Evolutionary conservation across 306 rosid genomes (phyloP), one percentile per base, ranked within the genome.

Genomic region (Argentina anserina): DNA sequence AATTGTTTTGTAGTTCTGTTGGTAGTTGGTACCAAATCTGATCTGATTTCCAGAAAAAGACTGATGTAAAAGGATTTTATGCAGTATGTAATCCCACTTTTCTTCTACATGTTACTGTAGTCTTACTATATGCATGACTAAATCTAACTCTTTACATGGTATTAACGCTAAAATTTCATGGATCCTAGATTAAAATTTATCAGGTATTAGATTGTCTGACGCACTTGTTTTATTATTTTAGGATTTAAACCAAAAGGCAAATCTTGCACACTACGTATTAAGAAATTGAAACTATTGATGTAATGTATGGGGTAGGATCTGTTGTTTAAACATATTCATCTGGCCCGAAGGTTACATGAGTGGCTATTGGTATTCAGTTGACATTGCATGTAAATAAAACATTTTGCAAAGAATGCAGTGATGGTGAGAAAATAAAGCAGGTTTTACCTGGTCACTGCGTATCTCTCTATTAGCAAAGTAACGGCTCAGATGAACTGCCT

Each of bases 401-500:
- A 23, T 7, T 11, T 53, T 7, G 50, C 8, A 36, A 72, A 40
- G 42, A 3, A 41, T 17, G 36, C 29, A 45, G 10, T 18, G 17
- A 49, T 37, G 40, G 53, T 49, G 18, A 9, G 31, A 64, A 1
- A 11, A n/a, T 28, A 14, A 63, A 62, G 53, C 45, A 47, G 14
- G 55, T 69, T 58, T 58, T 74, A 95, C 99, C 99, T 87, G 88
- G 67, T 87, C 93, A 81, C 97, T 88, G 81, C 85, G 99, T 80
- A 92, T 75, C 76, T 95, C 92, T 33, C 86, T 88, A 74, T 86
- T 81, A 72, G 78, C 76, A 80, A 95, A 95, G 71, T 91, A 83
- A 21, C 78, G 90, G 92, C 99, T 95, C 82, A 76, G 86, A 43
- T 95, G 99, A 81, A 90, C 85, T 34, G 97, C 97, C 81, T 79